Percentiles rank a stretch among this genome's conserved stretches.
phyloP scores from a whole-genome alignment of 306 rosid species.

The Ormosia emarginata region DNA sequence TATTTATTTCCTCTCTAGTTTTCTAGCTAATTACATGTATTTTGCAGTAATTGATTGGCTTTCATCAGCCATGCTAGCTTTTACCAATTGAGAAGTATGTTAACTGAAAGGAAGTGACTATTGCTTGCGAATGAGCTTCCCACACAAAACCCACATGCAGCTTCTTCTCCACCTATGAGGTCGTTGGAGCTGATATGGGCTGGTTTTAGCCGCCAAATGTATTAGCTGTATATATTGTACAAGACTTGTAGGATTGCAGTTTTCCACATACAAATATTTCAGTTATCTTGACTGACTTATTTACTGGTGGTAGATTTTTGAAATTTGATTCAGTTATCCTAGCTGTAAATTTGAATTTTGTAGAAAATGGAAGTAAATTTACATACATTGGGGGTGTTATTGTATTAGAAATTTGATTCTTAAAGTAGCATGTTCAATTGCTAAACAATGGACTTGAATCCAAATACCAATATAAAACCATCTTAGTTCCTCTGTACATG shows the following conservation, averaged over 20 bases:
- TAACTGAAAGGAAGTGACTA: background rate
- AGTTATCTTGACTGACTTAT: background rate
- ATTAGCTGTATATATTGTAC: constrained; percentile 25
- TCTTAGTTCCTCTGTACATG: constrained; percentile 59
- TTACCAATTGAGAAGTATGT: background rate
- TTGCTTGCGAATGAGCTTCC: background rate
- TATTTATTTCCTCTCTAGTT: background rate
- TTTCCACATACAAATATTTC: constrained; percentile 9
- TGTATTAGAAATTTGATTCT: background rate
- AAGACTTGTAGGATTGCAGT: constrained; percentile 20
- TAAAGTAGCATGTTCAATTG: background rate
- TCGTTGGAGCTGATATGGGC: background rate
- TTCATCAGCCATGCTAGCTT: background rate
- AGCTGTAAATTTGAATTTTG: constrained; percentile 27
- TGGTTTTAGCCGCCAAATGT: background rate
- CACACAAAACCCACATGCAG: background rate
- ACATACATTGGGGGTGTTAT: background rate
- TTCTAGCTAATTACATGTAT: background rate
- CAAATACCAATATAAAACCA: constrained; percentile 34
- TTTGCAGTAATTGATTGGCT: constrained; percentile 38
- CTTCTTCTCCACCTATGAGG: background rate
- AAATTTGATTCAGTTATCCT: constrained; percentile 15
- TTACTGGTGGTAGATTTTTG: background rate
- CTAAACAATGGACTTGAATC: constrained; percentile 15
- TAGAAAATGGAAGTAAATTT: constrained; percentile 3